Evolutionary conservation across 192 early-diverging fungal genomes (phyloP).

Genomic region (Rhizophagus clarus): DNA sequence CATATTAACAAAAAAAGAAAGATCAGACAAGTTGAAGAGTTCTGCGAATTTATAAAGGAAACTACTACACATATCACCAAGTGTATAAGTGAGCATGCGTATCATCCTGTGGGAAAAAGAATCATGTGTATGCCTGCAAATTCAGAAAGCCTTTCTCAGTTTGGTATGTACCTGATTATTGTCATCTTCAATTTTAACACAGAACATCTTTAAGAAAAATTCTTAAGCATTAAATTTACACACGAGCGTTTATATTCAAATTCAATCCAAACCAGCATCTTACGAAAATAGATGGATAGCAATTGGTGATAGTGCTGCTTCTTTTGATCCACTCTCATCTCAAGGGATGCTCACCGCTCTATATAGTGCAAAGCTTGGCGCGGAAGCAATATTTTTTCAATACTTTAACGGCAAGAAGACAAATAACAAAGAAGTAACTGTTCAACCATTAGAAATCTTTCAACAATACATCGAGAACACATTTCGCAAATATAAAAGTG

Average conservation of each 20-base stretch:
- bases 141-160: conserved; percentile 21
- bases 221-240: no score
- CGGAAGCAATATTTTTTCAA: conserved; percentile 28
- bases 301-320: conserved; percentile 24
- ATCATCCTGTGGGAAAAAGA: conserved; percentile 9
- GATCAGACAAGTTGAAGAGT: conserved; percentile 22
- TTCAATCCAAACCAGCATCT: neutral
- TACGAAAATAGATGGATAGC: conserved; percentile 25
- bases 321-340: conserved; percentile 30
- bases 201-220: no score
- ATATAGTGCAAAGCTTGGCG: conserved; percentile 18
- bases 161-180: conserved; percentile 22
- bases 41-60: conserved; percentile 20
- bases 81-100: neutral
- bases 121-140: conserved; percentile 29
- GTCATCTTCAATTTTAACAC: neutral
- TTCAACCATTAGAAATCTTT: conserved; percentile 20
- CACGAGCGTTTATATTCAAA: neutral
- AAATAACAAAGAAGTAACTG: neutral
- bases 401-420: neutral
- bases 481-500: conserved; percentile 9
- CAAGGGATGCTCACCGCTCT: conserved; percentile 28
- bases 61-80: neutral
- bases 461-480: neutral
- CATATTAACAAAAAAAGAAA: neutral